These are phyloP conservation scores for Pleurozium schreberi DNA, from an alignment of 225 moss, liverwort and hornwort genomes.

Conservation along the genomic window DNA sequence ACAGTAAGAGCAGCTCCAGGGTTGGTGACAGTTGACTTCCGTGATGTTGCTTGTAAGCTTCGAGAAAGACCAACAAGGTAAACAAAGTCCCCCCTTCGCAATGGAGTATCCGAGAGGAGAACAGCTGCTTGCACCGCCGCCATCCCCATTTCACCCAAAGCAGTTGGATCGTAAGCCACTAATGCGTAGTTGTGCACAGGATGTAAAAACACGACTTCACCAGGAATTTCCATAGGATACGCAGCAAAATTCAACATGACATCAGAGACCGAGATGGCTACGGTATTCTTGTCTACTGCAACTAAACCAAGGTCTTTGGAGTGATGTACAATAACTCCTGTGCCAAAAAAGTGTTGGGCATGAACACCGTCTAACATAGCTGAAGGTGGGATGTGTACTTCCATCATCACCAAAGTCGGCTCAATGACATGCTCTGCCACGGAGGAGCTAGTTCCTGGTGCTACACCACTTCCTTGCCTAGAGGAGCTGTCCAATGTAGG, in stretches of 20 bases:
- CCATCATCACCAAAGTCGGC: slow-evolving; percentile 82
- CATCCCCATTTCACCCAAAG: slow-evolving; percentile 51
- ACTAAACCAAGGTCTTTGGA: slow-evolving; percentile 63
- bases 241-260: slow-evolving; percentile 81
- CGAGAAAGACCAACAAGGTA: slow-evolving; percentile 68
- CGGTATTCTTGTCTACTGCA: slow-evolving; percentile 79
- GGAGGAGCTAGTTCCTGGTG: slow-evolving; percentile 44
- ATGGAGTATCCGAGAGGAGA: slow-evolving; percentile 38
- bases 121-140: slow-evolving; percentile 47
- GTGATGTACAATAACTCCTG: slow-evolving; percentile 80
- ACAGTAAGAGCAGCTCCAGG: slow-evolving; percentile 56
- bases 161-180: slow-evolving; percentile 66
- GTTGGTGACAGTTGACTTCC: slow-evolving; percentile 76
- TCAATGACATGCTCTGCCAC: slow-evolving; percentile 74
- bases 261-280: slow-evolving; percentile 72
- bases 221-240: slow-evolving; percentile 79
- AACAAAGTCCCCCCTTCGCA: slow-evolving; percentile 66
- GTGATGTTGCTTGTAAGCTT: slow-evolving; percentile 72
- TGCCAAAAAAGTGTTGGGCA: slow-evolving; percentile 73
- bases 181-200: slow-evolving; percentile 76
- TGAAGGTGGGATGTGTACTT: slow-evolving; percentile 85
- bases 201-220: slow-evolving; percentile 75
- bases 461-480: slow-evolving; percentile 23
- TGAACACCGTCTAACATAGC: slow-evolving; percentile 83
- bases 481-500: slow-evolving; percentile 14